Evolutionary conservation across 208 protist species (phyloP), one percentile per base, ranked within the genome.

Genomic region (Leishmania braziliensis): DNA sequence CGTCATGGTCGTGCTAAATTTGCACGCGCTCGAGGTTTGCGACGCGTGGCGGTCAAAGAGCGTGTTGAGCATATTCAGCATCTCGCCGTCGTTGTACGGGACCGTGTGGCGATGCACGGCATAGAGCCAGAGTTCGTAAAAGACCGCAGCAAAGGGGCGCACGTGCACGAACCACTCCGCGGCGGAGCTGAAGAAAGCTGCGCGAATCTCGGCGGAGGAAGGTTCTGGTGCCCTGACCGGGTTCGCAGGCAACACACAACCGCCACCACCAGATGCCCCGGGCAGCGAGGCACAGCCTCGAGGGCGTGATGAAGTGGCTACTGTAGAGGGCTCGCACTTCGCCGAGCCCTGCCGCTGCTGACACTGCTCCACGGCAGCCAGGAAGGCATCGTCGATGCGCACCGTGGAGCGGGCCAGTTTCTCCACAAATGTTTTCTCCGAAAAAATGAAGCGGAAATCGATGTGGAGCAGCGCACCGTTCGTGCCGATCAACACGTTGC

Each of bases 381-480:
- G 73, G 43, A 93, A 89, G 23, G 84, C 70, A 71, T 86, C 79
- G 74, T 93, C 90, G 29, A 93, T 81, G 50, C 90, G 90, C 68
- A 93, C 81, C 8, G 84, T 83, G 3, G 84, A 83, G 36, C 88
- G 80, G 3, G 86, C 71, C 20, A 93, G 58, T 70, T 85, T 87
- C 63, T 95, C 91, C 18, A 86, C 87, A 16, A 92, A 84, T 12
- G 93, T 94, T 73, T 86, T 89, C 60, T 91, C 85, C 1, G 84
- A 90, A 36, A 95, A 86, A 43, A 95, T 84, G 73, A 93, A 92
- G 51, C 89, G 91, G 87, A 95, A 97, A 83, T 97, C 93, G 65
- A 97, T 95, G 83, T 97, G 93, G 53, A 97, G 91, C 69, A 95
- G 89, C 9, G 90, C 86, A 8, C 93, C 93, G 62, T 85, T 86